Evolutionary conservation across 441 rosid species (phyloP), one percentile per base, ranked within the genome.

Genomic region (Cnidoscolus chayamansa): DNA sequence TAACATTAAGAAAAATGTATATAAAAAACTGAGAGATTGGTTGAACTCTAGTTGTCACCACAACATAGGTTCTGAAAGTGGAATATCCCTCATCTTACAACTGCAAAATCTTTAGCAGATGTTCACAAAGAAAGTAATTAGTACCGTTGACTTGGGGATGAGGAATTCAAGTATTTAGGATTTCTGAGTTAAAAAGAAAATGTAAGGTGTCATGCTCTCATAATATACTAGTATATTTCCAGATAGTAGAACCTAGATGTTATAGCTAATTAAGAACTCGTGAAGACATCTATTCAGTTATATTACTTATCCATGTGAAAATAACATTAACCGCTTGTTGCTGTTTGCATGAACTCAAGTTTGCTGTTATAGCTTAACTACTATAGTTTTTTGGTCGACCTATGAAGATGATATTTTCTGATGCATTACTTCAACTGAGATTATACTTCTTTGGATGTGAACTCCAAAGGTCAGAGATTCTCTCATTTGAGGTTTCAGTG

Each of bases 81-180:
- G 70, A 68, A 19, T 68, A 37, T 40, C 19, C n/a, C 55, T 55
- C 62, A 54, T 54, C 50, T 35, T 54, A 11, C 1, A 54, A 68
- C 35, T 48, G 11, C 51, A 16, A 43, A 15, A 59, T 63, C 51
- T 40, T 40, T 2, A 55, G 2, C 8, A 55, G 59, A 25, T 8
- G 17, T 55, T 11, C 8, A 17, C 17, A 55, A 19, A 55, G 19
- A 15, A 16, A 53, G 56, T 13, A 53, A 53, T 53, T 53, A n/a
- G 56, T 53, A 53, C 37, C 0, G 4, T 25, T 25, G 25, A 30
- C 25, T 25, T 58, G 16, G 62, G 35, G 10, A 58, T 30, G 16
- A 53, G 62, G 62, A 19, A 6, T 37, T 63, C 30, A 40, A 63
- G 17, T 63, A 43, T 37, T 15, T 66, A 7, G 10, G 65, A 40